Evolutionary conservation across 331 rosid species (phyloP), one percentile per base, ranked within the genome.

Genomic region (Acacia concinna): DNA sequence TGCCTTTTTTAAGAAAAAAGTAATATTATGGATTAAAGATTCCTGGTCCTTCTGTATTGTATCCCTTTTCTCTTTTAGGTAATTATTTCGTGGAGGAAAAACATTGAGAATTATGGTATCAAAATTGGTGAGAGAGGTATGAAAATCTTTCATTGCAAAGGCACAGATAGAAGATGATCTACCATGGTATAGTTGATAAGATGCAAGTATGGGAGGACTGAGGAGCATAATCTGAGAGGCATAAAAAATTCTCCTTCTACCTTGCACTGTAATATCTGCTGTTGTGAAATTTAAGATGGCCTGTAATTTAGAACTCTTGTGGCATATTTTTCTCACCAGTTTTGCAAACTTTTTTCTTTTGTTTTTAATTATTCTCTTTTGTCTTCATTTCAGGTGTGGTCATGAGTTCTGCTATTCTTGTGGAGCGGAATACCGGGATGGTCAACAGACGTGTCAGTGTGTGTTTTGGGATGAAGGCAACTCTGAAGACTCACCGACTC

Each of bases 321-420:
- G 5, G 43, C 18, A 18, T 52, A 5, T 37, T 37, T 18, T 35
- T 66, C 12, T 35, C 11, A 4, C 25, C 28, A n/a, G 13, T 40
- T 68, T 12, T 67, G 52, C 52, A 21, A 40, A n/a, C 1, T 25
- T 43, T 70, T 73, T 66, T 41, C 23, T 60, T 52, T 14, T 68
- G 43, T 59, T 49, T 12, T 56, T 23, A 21, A n/a, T 76, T 44
- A 8, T 71, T 17, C 38, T 15, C 14, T 62, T 27, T 3, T 76
- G 25, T 72, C 73, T 68, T 68, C 18, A 62, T 68, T 86, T 68
- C 90, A 95, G 99, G 94, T 93, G 97, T 69, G 93, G 90, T 52
- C 93, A 95, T n/a, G 96, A 93, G 86, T 93, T 95, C 83, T 95
- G 99, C 83, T 93, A 91, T 82, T 89, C 93, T 38, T 95, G 99